Evolutionary conservation across 257 asterid genomes (phyloP).

Genomic region (Solanum boliviense): DNA sequence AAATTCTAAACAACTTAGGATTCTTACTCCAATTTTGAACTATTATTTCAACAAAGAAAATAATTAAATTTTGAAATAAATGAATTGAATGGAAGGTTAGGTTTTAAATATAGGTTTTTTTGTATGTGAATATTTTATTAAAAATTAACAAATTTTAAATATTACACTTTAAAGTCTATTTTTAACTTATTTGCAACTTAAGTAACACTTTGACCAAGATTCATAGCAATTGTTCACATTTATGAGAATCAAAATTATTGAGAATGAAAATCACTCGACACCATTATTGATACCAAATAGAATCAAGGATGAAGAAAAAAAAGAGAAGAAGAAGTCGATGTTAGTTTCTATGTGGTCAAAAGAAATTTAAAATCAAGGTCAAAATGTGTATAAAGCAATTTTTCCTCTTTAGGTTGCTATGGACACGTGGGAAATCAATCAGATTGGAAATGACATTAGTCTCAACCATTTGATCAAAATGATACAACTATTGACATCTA

Average conservation of each 20-base stretch:
- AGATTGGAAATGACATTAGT: background rate
- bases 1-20: too few relatives aligned
- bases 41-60: background rate
- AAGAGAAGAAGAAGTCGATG: background rate
- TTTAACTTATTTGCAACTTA: background rate
- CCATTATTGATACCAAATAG: background rate
- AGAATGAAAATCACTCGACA: background rate
- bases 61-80: too few relatives aligned
- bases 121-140: background rate
- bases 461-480: background rate
- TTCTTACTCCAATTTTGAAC: background rate
- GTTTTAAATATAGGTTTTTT: background rate
- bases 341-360: background rate
- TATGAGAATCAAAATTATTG: background rate
- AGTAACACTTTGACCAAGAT: background rate
- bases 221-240: background rate
- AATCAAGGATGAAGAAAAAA: background rate
- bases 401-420: background rate
- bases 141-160: too few relatives aligned
- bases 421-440: background rate
- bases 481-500: background rate
- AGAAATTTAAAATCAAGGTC: background rate
- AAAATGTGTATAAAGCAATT: too few relatives aligned
- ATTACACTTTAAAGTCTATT: background rate
- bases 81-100: background rate